phyloP scores from a whole-genome alignment of 768 basidiomycete species.

The Suillus alpinus region DNA sequence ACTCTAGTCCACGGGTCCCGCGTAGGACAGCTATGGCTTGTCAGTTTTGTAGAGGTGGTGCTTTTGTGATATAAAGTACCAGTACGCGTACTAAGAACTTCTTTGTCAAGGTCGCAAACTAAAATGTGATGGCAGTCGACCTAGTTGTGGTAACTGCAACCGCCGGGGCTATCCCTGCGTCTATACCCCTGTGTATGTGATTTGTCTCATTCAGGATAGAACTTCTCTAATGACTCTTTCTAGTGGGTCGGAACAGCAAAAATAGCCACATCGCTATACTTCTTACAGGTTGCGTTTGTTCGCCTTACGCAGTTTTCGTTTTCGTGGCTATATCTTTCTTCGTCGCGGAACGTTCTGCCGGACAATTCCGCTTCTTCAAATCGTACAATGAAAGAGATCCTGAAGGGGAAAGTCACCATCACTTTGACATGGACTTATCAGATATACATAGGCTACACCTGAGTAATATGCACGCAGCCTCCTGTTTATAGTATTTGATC shows the following conservation, averaged over 20 bases:
- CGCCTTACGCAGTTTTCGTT: conserved; percentile 14
- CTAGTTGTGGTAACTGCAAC: conserved; percentile 65
- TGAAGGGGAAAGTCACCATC: conserved; percentile 9
- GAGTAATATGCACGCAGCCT: conserved; percentile 11
- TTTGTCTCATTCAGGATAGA: conserved; percentile 1
- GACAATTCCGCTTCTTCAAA: conserved; percentile 4
- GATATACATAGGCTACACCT: conserved; percentile 28
- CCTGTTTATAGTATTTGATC: conserved; percentile 9
- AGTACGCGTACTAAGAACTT: neutral
- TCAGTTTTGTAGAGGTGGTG: conserved; percentile 67
- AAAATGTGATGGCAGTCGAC: conserved; percentile 67
- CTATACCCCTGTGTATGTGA: conserved; percentile 65
- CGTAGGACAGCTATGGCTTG: conserved; percentile 69
- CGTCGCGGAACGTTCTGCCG: conserved; percentile 22
- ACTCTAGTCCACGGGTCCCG: conserved; percentile 26
- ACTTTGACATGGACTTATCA: conserved; percentile 14
- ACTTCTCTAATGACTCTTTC: conserved; percentile 10
- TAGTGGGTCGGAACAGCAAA: conserved; percentile 27
- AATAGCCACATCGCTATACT: conserved; percentile 24
- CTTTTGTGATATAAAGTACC: neutral
- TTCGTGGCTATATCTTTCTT: conserved; percentile 6
- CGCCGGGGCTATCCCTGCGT: conserved; percentile 54
- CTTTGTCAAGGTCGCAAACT: conserved; percentile 55
- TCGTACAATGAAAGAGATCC: conserved; percentile 2
- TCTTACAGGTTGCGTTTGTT: conserved; percentile 14